Conservation (phyloP, 306 rosid species). For the Fagus sylvatica region DNA sequence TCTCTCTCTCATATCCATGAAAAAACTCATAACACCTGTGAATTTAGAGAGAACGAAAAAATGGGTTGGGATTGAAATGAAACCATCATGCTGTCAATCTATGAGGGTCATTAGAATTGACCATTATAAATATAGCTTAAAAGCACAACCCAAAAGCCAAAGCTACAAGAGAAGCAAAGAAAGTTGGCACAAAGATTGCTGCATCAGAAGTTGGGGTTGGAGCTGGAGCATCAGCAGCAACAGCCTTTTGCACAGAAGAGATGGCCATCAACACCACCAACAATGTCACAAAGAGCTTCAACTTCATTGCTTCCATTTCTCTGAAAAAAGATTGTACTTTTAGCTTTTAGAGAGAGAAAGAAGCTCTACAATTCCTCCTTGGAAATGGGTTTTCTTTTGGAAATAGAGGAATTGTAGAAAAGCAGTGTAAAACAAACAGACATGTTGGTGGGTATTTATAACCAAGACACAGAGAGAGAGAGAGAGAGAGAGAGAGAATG, state of each 20-base stretch:
- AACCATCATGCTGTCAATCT: background rate
- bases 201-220: slow-evolving; percentile 53
- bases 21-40: slow-evolving; percentile 4
- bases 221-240: slow-evolving; percentile 45
- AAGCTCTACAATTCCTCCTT: background rate
- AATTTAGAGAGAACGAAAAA: slow-evolving; percentile 7
- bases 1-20: background rate
- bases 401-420: background rate
- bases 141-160: slow-evolving; percentile 41
- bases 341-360: background rate
- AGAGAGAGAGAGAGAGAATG: slow-evolving; percentile 9
- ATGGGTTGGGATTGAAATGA: background rate
- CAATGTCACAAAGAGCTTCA: slow-evolving; percentile 33
- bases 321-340: background rate
- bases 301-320: slow-evolving; percentile 45
- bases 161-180: slow-evolving; percentile 40
- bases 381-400: background rate
- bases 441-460: slow-evolving; percentile 17
- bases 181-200: slow-evolving; percentile 32
- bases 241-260: slow-evolving; percentile 28
- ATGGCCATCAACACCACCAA: slow-evolving; percentile 36
- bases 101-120: slow-evolving; percentile 6
- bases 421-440: slow-evolving; percentile 8
- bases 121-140: slow-evolving; percentile 8
- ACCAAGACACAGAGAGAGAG: slow-evolving; percentile 4